Percentiles rank a stretch among this genome's conserved stretches.
Evolutionary conservation across 75 land plant species (phyloP).

Genomic region (Selaginella moellendorffii): DNA sequence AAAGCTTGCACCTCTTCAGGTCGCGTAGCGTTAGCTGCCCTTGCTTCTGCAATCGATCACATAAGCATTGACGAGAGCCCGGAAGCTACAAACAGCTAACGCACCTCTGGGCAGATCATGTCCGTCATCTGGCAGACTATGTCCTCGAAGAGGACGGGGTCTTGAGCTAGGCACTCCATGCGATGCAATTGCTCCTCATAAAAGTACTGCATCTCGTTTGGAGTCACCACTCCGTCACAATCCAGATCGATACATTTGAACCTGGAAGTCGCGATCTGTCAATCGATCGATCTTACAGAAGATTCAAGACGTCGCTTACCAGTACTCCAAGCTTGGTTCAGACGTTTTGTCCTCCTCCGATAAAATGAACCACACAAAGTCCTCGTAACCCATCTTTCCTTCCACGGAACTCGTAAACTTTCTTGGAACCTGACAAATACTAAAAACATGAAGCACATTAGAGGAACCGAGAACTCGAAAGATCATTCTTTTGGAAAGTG

Average conservation of each 20-base stretch:
- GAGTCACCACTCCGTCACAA: conserved; percentile 78
- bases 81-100: not conserved
- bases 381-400: conserved; percentile 97
- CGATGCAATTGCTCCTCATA: conserved; percentile 98
- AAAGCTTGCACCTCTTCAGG: conserved; percentile 70
- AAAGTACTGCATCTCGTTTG: conserved; percentile 91
- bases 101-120: conserved; percentile 80
- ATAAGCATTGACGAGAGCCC: not conserved
- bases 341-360: conserved; percentile 96
- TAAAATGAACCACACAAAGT: conserved; percentile 90
- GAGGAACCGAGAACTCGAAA: not conserved
- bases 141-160: conserved; percentile 92
- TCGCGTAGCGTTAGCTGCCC: conserved; percentile 58
- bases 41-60: conserved; percentile 45
- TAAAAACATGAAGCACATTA: conserved; percentile 5
- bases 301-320: conserved; percentile 30
- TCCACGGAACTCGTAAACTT: conserved; percentile 66
- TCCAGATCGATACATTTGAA: conserved; percentile 95
- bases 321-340: conserved; percentile 88
- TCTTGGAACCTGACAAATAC: conserved; percentile 46
- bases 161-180: conserved; percentile 99
- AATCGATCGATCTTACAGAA: not conserved
- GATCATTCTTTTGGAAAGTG: too few species aligned
- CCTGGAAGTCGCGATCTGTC: conserved; percentile 32
- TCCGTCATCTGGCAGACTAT: conserved; percentile 94